A percentile compares a stretch with the other conserved stretches of the same genome.
Conservation (phyloP, 2,329 filamentous ascomycete species). For the Aspergillus versicolor region DNA sequence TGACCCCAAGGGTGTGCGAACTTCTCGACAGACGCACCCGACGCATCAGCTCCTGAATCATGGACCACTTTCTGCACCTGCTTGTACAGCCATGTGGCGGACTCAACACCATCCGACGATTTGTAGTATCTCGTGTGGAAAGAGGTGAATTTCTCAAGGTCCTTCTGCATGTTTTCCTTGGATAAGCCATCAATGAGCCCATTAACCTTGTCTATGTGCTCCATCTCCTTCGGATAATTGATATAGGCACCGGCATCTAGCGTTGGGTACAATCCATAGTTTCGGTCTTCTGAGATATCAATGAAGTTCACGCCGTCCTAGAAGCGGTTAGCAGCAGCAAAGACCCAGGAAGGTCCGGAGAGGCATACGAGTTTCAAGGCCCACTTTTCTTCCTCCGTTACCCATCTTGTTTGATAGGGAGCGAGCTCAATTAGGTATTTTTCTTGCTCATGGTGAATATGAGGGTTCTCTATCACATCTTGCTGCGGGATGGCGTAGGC, state of each 20-base stretch:
- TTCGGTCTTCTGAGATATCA: slow-evolving; percentile 74
- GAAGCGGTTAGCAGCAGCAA: slow-evolving; percentile 6
- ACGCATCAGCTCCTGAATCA: slow-evolving; percentile 65
- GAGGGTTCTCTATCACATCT: slow-evolving; percentile 24
- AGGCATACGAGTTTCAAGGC: slow-evolving; percentile 71
- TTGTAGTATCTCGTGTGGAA: slow-evolving; percentile 61
- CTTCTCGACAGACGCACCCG: slow-evolving; percentile 66
- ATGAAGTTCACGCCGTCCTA: slow-evolving; percentile 87
- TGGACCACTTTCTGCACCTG: slow-evolving; percentile 72
- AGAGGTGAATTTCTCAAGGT: slow-evolving; percentile 69
- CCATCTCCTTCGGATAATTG: slow-evolving; percentile 66
- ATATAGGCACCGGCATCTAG: slow-evolving; percentile 44
- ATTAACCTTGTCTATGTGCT: slow-evolving; percentile 64
- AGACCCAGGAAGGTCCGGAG: not conserved
- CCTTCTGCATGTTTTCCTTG: slow-evolving; percentile 72
- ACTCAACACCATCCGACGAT: slow-evolving; percentile 69
- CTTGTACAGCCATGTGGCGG: slow-evolving; percentile 79
- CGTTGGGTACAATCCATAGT: slow-evolving; percentile 60
- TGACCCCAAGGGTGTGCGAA: slow-evolving; percentile 88
- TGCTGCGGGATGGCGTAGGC: slow-evolving; percentile 30
- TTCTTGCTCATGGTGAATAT: slow-evolving; percentile 41
- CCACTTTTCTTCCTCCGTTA: slow-evolving; percentile 96
- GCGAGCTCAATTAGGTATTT: slow-evolving; percentile 77
- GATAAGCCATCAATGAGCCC: slow-evolving; percentile 68
- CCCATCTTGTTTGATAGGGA: slow-evolving; percentile 80